Evolutionary conservation across 1,139 yeast genomes (phyloP), one percentile per base, ranked within the genome.

Genomic region (Sugiyamaella xylanicola): DNA sequence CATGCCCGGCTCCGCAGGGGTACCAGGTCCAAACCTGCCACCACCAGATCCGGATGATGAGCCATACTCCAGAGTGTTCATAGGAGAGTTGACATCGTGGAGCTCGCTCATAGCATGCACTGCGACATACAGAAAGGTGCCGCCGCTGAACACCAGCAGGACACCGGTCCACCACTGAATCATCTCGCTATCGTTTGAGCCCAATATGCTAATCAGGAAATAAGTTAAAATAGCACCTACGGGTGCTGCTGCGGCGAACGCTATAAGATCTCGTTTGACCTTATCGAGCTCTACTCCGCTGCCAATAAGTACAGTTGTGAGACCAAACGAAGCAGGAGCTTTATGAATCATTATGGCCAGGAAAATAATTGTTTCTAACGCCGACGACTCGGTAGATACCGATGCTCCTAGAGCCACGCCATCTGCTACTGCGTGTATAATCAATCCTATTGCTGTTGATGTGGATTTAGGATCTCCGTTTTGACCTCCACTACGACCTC

Each of bases 381-480:
- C 71, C 2, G 77, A 65, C 56, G 76, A 74, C 0, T 77, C 74
- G 1, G 82, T 68, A 32, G 80, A 72, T 46, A 82, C 77, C 0
- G 87, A 77, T 0, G 88, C 81, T 0, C 92, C 91, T 46, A 87
- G 73, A 0, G 91, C 84, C n/a, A 87, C 74, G 1, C 95, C 95
- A 64, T 87, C 95, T 1, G 88, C 82, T 3, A 83, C 64, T 0
- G 89, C 83, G 65, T 87, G 95, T 22, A 87, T 75, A 0, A 85
- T 68, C 17, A 87, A 74, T 0, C 92, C 91, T 7, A 86, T 65
- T 0, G 87, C 81, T 8, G 82, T 74, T 13, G 63, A 27, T 4
- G 51, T 52, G 22, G 41, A 41, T 4, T 35, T 43, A 3, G 27
- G n/a, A 2, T 48, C 43, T 16, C 45, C 48, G 2, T 20, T 43